phyloP scores from a whole-genome alignment of 2,329 filamentous ascomycete species.

The Teratosphaeria nubilosa region DNA sequence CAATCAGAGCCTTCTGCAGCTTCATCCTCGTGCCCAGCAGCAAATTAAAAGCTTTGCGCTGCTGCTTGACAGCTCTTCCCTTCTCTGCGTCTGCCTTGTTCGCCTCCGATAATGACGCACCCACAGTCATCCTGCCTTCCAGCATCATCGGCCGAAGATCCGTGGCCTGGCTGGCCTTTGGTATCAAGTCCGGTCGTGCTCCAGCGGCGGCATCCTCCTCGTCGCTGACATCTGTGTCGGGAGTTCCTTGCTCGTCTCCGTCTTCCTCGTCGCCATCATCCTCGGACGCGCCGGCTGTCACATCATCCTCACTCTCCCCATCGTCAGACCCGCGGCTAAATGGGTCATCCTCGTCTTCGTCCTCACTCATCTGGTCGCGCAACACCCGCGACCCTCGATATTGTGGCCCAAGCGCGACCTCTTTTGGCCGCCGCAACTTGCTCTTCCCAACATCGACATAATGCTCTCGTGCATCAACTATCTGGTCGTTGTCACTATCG shows the following conservation, averaged over 20 bases:
- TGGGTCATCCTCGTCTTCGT: constrained; percentile 43
- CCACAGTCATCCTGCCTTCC: constrained; percentile 54
- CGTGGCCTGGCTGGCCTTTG: constrained; percentile 34
- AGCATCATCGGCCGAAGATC: constrained; percentile 57
- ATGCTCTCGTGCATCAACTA: constrained; percentile 60
- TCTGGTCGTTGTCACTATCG: constrained; percentile 36
- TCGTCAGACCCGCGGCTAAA: constrained; percentile 35
- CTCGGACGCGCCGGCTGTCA: constrained; percentile 22
- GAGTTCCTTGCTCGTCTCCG: constrained; percentile 28
- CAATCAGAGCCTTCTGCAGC: constrained; percentile 79
- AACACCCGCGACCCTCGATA: constrained; percentile 72
- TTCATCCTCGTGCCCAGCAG: constrained; percentile 85
- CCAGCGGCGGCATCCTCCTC: constrained; percentile 29
- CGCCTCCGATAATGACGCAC: constrained; percentile 54
- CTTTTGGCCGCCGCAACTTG: constrained; percentile 66
- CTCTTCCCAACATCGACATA: constrained; percentile 77
- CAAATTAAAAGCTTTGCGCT: constrained; percentile 77
- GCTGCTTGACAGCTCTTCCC: constrained; percentile 73
- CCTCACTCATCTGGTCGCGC: constrained; percentile 52
- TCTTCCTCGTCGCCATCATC: constrained; percentile 28
- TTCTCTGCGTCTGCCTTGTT: constrained; percentile 72
- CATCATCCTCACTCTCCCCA: constrained; percentile 32
- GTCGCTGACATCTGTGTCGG: constrained; percentile 36
- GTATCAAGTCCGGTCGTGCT: constrained; percentile 14
- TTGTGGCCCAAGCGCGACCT: constrained; percentile 60